Base-by-base conservation (phyloP, 2,329 filamentous ascomycete genomes). In the Fusarium nodosum region DNA sequence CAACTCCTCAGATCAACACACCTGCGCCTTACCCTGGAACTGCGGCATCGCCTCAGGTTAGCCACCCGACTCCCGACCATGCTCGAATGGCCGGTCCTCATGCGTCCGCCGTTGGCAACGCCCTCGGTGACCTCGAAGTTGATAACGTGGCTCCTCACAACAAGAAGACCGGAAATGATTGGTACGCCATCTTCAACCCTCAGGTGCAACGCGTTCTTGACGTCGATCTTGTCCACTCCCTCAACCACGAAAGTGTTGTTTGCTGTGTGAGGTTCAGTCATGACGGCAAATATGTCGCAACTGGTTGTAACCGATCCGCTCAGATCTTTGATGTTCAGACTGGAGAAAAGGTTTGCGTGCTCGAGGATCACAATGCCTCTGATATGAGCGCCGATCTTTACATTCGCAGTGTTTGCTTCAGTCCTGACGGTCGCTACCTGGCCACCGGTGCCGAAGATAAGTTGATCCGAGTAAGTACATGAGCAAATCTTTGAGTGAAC, bases 401-500 rank as follows among this genome's bases (percentile, higher is more conserved):
- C 80, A 99, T 99, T 74, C 87, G 96, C 74, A 98, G 95, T 76
- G 96, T 99, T 56, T 99, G 96, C 85, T 99, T 99, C 86, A 98
- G 95, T 78, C 96, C 96, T 15, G 94, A 98, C 79, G 95, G 96
- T 65, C 91, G 92, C 76, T 97, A 93, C 75, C 87, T 99, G 34
- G 96, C 96, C 7, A 99, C 96, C 18, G 96, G 96, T 78, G 96
- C 96, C 3, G 96, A 99, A 79, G 96, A 99, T 81, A 98, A 97
- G 84, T 88, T 97, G 76, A 98, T 99, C 78, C 87, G 96, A 75
- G 94, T 95, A 87, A 83, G 91, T 83, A 63, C 30, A 22, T 34
- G 11, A 30, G 7, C 12, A 20, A 44, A n/a, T n/a, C 15, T 11
- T 30, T 11, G 24, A 48, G 39, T 28, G 20, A 31, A 38, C 31